These are phyloP conservation scores for Erysimum cheiri DNA, from an alignment of 441 rosid genomes.

Conservation along the genomic window DNA sequence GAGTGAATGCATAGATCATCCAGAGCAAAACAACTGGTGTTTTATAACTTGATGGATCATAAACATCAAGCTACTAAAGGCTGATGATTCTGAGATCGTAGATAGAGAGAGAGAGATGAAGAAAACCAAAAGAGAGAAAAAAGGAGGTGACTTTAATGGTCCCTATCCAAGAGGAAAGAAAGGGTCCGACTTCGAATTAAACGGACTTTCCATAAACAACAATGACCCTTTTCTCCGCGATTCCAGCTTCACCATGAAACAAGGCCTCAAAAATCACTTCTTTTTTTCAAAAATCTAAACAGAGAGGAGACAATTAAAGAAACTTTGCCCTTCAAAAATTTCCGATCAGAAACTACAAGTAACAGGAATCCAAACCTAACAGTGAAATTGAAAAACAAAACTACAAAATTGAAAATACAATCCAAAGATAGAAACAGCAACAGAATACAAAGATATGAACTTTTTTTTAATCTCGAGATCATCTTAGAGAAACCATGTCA, in stretches of 20 bases:
- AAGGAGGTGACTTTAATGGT: slow-evolving; percentile 33
- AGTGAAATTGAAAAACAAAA: not conserved
- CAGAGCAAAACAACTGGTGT: slow-evolving; percentile 25
- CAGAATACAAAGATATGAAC: slow-evolving; percentile 4
- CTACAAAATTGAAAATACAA: not conserved
- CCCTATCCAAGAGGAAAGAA: slow-evolving; percentile 31
- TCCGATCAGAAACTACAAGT: slow-evolving; percentile 24
- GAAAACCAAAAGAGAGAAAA: slow-evolving; percentile 31
- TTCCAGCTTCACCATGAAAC: slow-evolving; percentile 36
- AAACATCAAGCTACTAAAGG: slow-evolving; percentile 30
- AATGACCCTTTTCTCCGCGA: slow-evolving; percentile 38
- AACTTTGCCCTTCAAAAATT: not conserved
- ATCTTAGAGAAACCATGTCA: not conserved
- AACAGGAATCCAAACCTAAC: slow-evolving; percentile 17
- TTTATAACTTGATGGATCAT: slow-evolving; percentile 24
- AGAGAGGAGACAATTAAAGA: slow-evolving; percentile 9
- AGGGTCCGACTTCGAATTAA: slow-evolving; percentile 27
- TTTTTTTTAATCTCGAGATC: slow-evolving; percentile 9
- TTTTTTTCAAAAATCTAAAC: slow-evolving; percentile 8
- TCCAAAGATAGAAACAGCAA: slow-evolving; percentile 13
- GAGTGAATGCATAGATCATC: slow-evolving; percentile 29
- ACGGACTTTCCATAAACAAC: slow-evolving; percentile 41
- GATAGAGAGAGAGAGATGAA: slow-evolving; percentile 2
- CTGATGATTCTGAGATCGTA: slow-evolving; percentile 29
- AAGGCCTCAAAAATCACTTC: not conserved